Evolutionary conservation across 768 basidiomycete genomes (phyloP).

Genomic region (Russula compacta): DNA sequence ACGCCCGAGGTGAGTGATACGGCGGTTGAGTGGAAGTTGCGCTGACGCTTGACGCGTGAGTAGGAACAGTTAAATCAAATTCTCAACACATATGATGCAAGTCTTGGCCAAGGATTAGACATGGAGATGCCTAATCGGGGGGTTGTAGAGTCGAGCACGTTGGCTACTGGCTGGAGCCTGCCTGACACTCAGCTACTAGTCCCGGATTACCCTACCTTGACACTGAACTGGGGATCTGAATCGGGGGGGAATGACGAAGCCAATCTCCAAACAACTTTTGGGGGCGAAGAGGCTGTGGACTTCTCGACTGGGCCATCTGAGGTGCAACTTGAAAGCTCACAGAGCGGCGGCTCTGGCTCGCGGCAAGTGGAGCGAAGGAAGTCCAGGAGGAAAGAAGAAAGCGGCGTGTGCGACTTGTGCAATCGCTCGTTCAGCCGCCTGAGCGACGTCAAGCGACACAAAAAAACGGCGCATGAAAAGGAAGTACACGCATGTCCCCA

Average conservation of each 20-base stretch:
- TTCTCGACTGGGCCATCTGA: not conserved
- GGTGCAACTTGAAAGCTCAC: not conserved
- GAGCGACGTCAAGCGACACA: constrained; percentile 12
- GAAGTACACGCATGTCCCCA: not conserved
- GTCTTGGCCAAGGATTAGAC: not conserved
- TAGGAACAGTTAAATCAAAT: not conserved
- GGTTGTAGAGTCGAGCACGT: not conserved
- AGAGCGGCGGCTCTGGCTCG: not conserved
- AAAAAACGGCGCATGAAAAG: not conserved
- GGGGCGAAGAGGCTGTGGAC: not conserved
- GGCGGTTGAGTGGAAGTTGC: not conserved
- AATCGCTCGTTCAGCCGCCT: not conserved
- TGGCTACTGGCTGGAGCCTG: not conserved
- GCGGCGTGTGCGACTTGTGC: not conserved
- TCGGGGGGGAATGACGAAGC: not conserved
- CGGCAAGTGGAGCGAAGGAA: not conserved
- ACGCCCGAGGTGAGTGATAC: not conserved
- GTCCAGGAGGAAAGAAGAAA: constrained; percentile 2
- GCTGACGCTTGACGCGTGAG: not conserved
- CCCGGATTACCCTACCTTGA: not conserved
- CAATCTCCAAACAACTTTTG: not conserved
- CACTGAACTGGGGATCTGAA: not conserved
- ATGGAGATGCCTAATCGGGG: too few species aligned
- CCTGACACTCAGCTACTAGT: not conserved
- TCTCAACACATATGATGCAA: not conserved